phyloP scores from a whole-genome alignment of 2,329 filamentous ascomycete species.

The Thelonectria rubi region DNA sequence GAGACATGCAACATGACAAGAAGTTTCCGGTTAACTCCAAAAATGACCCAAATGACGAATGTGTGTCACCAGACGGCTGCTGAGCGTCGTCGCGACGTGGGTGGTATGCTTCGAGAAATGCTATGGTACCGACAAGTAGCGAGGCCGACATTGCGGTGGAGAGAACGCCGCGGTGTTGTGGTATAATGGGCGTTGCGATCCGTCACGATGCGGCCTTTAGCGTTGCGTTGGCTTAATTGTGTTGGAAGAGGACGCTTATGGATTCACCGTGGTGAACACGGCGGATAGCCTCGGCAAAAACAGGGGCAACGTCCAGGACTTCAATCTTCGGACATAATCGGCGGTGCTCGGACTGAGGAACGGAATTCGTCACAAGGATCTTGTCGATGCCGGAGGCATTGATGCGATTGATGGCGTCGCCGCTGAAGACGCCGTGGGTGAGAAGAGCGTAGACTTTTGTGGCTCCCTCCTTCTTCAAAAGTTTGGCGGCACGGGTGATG shows the following conservation, averaged over 20 bases:
- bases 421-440: conserved; percentile 94
- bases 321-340: conserved; percentile 86
- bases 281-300: conserved; percentile 95
- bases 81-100: conserved; percentile 26
- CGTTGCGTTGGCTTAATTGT: conserved; percentile 34
- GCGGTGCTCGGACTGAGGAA: conserved; percentile 86
- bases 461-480: conserved; percentile 97
- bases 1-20: conserved; percentile 38
- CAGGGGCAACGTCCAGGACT: conserved; percentile 85
- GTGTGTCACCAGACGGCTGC: conserved; percentile 25
- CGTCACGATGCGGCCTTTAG: conserved; percentile 18
- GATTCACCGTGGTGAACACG: conserved; percentile 97
- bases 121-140: conserved; percentile 18
- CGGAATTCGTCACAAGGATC: conserved; percentile 93
- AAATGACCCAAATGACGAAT: conserved; percentile 31
- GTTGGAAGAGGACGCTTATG: conserved; percentile 87
- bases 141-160: conserved; percentile 21
- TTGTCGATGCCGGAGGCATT: conserved; percentile 93
- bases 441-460: conserved; percentile 89
- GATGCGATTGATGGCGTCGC: conserved; percentile 92
- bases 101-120: conserved; percentile 15
- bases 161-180: conserved; percentile 25
- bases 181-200: conserved; percentile 25
- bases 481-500: conserved; percentile 93
- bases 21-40: conserved; percentile 42